Evolutionary conservation across 1,139 yeast genomes (phyloP), one percentile per base, ranked within the genome.

Genomic region (Ogataea hybrid): DNA sequence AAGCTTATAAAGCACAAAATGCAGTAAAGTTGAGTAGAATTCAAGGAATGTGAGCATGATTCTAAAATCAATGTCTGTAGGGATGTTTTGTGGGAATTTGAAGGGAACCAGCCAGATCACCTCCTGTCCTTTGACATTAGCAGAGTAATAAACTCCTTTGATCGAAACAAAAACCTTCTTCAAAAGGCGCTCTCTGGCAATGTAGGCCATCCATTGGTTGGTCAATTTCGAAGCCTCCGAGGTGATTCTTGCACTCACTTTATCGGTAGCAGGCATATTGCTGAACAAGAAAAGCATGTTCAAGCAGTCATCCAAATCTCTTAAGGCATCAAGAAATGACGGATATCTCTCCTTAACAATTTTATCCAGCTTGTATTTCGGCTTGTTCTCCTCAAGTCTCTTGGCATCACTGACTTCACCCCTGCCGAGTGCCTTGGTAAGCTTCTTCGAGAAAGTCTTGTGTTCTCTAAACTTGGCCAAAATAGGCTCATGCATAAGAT

Each of bases 21-120:
- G 95, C 59, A 90, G 68, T 56, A 92, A 70, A 21, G 97, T 92
- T 23, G 96, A 84, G 69, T 92, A 92, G 65, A 94, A 90, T 68
- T 92, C 98, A 62, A 92, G 77, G 68, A 92, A 92, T 1, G 98
- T 90, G 61, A 89, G 74, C 99, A 92, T 92, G 69, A 92, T 88
- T 67, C 95, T 79, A 73, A 94, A 90, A 68, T 92, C 99, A 49
- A 92, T 84, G 64, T 92, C 98, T 35, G 83, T 68, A 33, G 99
- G 98, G 56, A 92, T 84, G 63, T 86, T 85, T 63, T 92, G 95
- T 17, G 98, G 96, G 70, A 90, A 92, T 65, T 89, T 90, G 75
- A 84, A 92, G 21, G 99, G 99, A 37, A 88, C 95, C 50, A 92
- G 77, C 98, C 98, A 92, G 69, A 94, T 79, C 39, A 92, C 75